These are phyloP conservation scores for Zopfia rhizophila DNA, from an alignment of 2,329 filamentous ascomycete genomes.

Conservation along the genomic window DNA sequence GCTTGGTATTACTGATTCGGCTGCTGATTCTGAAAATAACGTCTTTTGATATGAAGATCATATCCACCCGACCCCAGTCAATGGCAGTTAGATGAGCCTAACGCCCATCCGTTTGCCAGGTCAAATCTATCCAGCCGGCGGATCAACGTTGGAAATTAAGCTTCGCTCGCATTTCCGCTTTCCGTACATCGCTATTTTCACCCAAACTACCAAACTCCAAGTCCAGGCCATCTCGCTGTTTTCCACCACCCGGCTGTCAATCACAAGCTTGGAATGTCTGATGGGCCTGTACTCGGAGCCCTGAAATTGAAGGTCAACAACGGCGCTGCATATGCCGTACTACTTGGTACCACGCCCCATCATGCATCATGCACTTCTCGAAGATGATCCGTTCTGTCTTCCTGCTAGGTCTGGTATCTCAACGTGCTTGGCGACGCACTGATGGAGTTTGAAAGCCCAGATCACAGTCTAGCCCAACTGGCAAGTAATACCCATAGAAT, in stretches of 20 bases:
- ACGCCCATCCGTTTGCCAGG: slow-evolving; percentile 6
- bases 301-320: slow-evolving; percentile 9
- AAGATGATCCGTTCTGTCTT: slow-evolving; percentile 14
- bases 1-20: slow-evolving; percentile 20
- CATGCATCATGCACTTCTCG: slow-evolving; percentile 23
- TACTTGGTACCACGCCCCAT: slow-evolving; percentile 8
- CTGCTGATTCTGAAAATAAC: slow-evolving; percentile 29
- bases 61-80: slow-evolving; percentile 14
- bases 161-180: slow-evolving; percentile 8
- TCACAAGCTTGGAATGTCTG: too few species aligned
- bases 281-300: slow-evolving; percentile 11
- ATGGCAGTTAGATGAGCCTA: slow-evolving; percentile 17
- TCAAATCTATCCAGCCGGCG: slow-evolving; percentile 7
- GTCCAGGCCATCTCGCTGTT: slow-evolving; percentile 5
- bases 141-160: slow-evolving; percentile 17
- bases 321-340: slow-evolving; percentile 22
- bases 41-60: slow-evolving; percentile 22
- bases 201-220: not conserved
- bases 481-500: slow-evolving; percentile 9
- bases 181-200: not conserved
- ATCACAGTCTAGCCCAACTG: slow-evolving; percentile 25
- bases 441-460: slow-evolving; percentile 20
- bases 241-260: not conserved
- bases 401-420: not conserved
- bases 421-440: slow-evolving; percentile 24